phyloP scores from a whole-genome alignment of 1,284 basidiomycete species.

The Ganoderma multipileum region DNA sequence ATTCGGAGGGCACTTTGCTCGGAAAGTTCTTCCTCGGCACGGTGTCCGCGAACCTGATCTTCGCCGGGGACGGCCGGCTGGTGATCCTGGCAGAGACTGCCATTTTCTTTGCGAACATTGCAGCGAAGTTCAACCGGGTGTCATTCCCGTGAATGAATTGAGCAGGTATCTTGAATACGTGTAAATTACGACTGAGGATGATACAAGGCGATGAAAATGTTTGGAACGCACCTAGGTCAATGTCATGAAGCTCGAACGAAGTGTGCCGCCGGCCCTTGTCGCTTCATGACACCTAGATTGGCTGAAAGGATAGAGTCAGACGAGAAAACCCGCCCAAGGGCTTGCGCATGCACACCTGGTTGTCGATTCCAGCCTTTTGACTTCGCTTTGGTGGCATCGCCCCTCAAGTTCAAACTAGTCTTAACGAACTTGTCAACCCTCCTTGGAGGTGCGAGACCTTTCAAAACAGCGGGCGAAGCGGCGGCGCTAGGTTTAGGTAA shows the following conservation, averaged over 20 bases:
- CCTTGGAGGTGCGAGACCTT: constrained; percentile 34
- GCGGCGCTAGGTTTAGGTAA: constrained; percentile 29
- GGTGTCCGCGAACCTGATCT: constrained; percentile 69
- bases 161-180: not conserved
- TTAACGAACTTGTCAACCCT: constrained; percentile 38
- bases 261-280: constrained; percentile 39
- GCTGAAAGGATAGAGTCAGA: constrained; percentile 22
- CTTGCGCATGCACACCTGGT: constrained; percentile 35
- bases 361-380: constrained; percentile 43
- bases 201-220: not conserved
- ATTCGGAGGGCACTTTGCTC: constrained; percentile 64
- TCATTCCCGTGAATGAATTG: constrained; percentile 29
- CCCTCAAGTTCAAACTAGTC: constrained; percentile 39
- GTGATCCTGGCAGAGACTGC: constrained; percentile 75
- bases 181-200: not conserved
- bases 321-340: no score
- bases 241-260: constrained; percentile 35
- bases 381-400: constrained; percentile 28
- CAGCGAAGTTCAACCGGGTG: constrained; percentile 43
- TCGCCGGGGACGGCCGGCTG: constrained; percentile 67
- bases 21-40: constrained; percentile 78
- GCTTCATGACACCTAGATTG: constrained; percentile 41
- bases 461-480: constrained; percentile 24
- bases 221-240: not conserved
- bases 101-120: constrained; percentile 68